A percentile compares a stretch with the other conserved stretches of the same genome.
Evolutionary conservation across 345 rosid species (phyloP).

Genomic region (Citrus unshiu): DNA sequence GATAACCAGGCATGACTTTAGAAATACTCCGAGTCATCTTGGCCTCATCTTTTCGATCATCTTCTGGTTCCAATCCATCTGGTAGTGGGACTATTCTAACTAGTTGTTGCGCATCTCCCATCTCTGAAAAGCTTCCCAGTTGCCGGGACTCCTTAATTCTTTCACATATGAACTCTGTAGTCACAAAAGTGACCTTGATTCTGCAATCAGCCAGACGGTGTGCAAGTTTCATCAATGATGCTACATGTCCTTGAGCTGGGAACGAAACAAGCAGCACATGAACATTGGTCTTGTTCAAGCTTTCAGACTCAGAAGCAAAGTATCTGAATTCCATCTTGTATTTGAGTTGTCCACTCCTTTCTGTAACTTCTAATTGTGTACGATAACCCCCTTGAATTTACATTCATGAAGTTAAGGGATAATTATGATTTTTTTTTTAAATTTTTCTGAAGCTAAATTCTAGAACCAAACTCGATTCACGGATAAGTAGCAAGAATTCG

Average conservation of each 20-base stretch:
- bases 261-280: slow-evolving; percentile 23
- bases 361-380: background rate
- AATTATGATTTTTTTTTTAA: background rate
- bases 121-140: background rate
- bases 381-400: background rate
- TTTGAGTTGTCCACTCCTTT: background rate
- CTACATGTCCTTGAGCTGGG: slow-evolving; percentile 26
- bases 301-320: too few relatives aligned
- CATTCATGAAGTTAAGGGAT: background rate
- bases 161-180: slow-evolving; percentile 8
- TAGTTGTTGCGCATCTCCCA: background rate
- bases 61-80: slow-evolving; percentile 23
- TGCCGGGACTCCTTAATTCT: background rate
- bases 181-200: slow-evolving; percentile 20
- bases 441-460: background rate
- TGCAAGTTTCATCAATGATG: slow-evolving; percentile 19
- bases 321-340: background rate
- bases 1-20: slow-evolving; percentile 19
- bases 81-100: slow-evolving; percentile 19
- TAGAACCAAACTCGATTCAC: background rate
- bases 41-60: slow-evolving; percentile 15
- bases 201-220: slow-evolving; percentile 10
- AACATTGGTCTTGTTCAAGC: background rate
- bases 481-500: background rate
- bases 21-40: background rate